phyloP scores from a whole-genome alignment of 345 rosid genomes.

The Aethionema arabicum region DNA sequence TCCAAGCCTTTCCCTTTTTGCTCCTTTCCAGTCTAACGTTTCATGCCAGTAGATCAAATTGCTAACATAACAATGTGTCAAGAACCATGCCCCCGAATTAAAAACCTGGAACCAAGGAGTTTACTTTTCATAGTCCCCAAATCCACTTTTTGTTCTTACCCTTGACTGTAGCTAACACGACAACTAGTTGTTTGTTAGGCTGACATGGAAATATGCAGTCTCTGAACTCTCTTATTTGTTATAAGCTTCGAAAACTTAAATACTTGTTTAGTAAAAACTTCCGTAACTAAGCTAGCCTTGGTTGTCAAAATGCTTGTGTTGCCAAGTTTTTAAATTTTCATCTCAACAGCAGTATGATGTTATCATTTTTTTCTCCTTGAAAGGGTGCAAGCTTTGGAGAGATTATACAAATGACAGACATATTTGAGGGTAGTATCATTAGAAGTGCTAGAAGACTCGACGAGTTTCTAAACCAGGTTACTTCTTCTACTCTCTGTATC shows the following conservation, averaged over 20 bases:
- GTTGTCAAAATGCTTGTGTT: neutral
- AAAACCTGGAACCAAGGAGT: too few species aligned
- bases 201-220: conserved; percentile 1
- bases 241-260: conserved; percentile 1
- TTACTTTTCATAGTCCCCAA: too few species aligned
- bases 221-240: conserved; percentile 8
- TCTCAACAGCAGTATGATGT: conserved; percentile 17
- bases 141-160: neutral
- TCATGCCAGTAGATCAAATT: too few species aligned
- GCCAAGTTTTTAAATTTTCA: conserved; percentile 5
- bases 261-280: neutral
- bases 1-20: too few species aligned
- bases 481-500: neutral
- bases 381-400: conserved; percentile 93
- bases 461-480: conserved; percentile 95
- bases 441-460: conserved; percentile 94
- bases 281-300: neutral
- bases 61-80: too few species aligned
- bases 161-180: neutral
- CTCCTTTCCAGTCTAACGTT: too few species aligned
- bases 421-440: conserved; percentile 95
- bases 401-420: conserved; percentile 93
- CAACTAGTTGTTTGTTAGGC: conserved; percentile 6
- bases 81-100: too few species aligned
- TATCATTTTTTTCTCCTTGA: conserved; percentile 25